These are phyloP conservation scores for Symbiodinium natans DNA, from an alignment of 73 alveolate genomes.

Conservation along the genomic window DNA sequence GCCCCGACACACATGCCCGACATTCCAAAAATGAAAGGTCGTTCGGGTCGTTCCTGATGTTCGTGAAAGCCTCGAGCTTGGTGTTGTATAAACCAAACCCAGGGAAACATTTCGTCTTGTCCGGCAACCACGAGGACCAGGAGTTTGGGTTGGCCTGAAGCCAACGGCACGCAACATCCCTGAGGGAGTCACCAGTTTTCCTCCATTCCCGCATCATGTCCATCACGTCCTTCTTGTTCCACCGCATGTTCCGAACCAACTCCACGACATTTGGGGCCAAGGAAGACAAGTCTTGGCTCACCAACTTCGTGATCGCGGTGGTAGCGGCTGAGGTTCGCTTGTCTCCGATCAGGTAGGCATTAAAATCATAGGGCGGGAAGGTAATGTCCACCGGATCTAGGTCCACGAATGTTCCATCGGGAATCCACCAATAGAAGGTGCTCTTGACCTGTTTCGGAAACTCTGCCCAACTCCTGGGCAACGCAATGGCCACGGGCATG, in stretches of 20 bases:
- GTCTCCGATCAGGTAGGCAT: conserved; percentile 29
- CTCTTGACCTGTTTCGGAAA: background rate
- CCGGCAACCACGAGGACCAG: conserved; percentile 11
- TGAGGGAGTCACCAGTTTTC: background rate
- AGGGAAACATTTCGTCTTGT: conserved; percentile 12
- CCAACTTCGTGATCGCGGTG: conserved; percentile 26
- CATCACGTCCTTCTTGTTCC: conserved; percentile 9
- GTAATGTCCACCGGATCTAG: conserved; percentile 40
- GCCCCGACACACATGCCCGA: background rate
- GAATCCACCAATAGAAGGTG: background rate
- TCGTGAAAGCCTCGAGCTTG: background rate
- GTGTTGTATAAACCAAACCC: conserved; percentile 18
- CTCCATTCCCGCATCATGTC: conserved; percentile 23
- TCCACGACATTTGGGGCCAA: conserved; percentile 43
- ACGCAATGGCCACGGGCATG: background rate
- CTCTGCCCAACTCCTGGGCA: background rate
- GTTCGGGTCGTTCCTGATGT: background rate
- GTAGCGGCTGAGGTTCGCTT: conserved; percentile 28
- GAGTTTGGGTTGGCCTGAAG: background rate
- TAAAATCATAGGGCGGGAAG: conserved; percentile 35
- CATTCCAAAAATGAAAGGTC: background rate
- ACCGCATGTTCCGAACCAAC: background rate
- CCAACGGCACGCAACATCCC: conserved; percentile 33
- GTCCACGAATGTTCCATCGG: conserved; percentile 10
- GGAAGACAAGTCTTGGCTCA: conserved; percentile 27